Evolutionary conservation across 768 basidiomycete species (phyloP), one percentile per base, ranked within the genome.

Genomic region (Rhodotorula babjevae): DNA sequence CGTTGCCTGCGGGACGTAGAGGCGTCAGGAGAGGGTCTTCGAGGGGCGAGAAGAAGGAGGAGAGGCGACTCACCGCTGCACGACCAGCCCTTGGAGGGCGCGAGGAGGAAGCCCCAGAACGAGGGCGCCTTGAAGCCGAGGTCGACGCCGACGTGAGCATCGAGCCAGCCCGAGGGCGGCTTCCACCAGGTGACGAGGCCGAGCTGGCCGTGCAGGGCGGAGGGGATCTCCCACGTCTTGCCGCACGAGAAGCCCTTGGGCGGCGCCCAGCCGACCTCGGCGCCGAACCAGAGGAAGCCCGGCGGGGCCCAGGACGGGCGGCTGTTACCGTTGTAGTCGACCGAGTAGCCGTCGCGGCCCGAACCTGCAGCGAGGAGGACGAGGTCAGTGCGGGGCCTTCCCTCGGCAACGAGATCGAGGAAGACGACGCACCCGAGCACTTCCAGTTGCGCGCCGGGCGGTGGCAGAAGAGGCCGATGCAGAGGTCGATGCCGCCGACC

Each of bases 391-490:
- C 16, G 55, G 12, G 18, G 6, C 12, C 31, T 12, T 19, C 29
- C 2, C 18, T 49, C 62, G 19, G 25, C 42, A 21, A n/a, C 36
- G 31, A 40, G 33, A 3, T 9, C 9, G 27, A 27, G 50, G 57
- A 59, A 16, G n/a, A 19, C 23, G 63, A 64, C 50, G 31, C 42
- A 40, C 59, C 44, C 16, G 29, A 44, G 29, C n/a, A n/a, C 58
- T 65, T 70, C 68, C 68, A 70, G 3, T 63, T 27, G 14, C 21
- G 3, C 12, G 59, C 47, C 0, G 69, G 69, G 2, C 63, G 56
- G 53, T 55, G 46, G 63, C 53, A 44, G 40, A 58, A 31, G 31
- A 63, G 62, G 27, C 57, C n/a, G 57, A 69, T 47, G 49, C 62
- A 62, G 19, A 29, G 5, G 63, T 65, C 5, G 19, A 66, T 9